Conservation (phyloP, 2,329 filamentous ascomycete genomes). For the Cercospora sesami region DNA sequence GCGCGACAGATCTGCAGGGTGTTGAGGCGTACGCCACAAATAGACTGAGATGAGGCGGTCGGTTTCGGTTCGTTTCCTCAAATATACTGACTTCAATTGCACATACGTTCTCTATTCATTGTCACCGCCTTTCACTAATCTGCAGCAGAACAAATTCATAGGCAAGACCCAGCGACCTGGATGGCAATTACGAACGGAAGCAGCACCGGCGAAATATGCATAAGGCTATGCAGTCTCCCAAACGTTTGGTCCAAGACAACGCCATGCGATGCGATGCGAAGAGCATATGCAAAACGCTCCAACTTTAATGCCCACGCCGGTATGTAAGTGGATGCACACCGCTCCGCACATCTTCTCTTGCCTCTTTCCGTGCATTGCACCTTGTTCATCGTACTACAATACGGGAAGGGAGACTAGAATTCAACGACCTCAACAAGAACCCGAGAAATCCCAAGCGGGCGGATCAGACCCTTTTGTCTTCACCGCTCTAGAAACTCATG, state of each 20-base stretch:
- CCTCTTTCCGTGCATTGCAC: not conserved
- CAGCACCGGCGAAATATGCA: not conserved
- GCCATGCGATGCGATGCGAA: not conserved
- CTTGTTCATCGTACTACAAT: too few species aligned
- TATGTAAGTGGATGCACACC: not conserved
- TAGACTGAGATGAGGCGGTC: not conserved
- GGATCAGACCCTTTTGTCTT: not conserved
- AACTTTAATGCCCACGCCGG: not conserved
- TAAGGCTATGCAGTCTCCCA: not conserved
- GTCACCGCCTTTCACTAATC: not conserved
- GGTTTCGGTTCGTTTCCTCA: not conserved
- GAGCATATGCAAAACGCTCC: not conserved
- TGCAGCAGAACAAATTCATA: not conserved
- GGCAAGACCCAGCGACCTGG: not conserved
- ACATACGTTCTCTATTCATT: not conserved
- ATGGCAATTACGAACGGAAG: not conserved
- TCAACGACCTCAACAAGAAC: not conserved
- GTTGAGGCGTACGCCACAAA: not conserved
- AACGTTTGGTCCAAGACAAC: not conserved
- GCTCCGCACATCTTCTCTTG: not conserved
- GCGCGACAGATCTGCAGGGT: not conserved
- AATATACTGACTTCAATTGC: not conserved
- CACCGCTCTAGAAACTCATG: not conserved
- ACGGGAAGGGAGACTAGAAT: too few species aligned
- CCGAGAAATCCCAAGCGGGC: not conserved